Base-by-base conservation (phyloP, 78 protist species). In the Planoprotostelium fungivorum region DNA sequence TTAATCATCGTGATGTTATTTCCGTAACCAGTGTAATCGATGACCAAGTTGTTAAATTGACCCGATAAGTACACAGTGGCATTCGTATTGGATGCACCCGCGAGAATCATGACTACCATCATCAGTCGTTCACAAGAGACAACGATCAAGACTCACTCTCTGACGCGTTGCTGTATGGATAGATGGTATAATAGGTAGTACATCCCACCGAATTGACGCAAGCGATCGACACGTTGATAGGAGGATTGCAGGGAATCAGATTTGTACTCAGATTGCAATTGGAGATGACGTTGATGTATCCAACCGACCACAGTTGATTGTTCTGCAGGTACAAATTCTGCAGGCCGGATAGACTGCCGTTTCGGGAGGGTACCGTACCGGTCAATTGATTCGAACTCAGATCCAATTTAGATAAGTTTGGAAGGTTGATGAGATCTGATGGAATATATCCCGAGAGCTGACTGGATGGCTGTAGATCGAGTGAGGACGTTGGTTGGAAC, bases 331-430 rank as follows among this genome's bases (percentile, higher is more conserved):
- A 89, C 31, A 92, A 86, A 35, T 91, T 92, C 28, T 90, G 87
- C 31, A 92, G 34, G 36, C 90, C 34, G 0, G 91, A 86, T 25
- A 92, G 36, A 36, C 88, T 37, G 37, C 39, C 87, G 34, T 89
- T 89, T 86, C 89, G 90, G n/a, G 88, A 87, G 39, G 94, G 94
- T 0, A 92, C 38, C 10, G 84, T 83, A 5, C 73, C 73, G 51
- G 91, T 89, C 86, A 92, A 84, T 83, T 92, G 91, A 63, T 92
- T 92, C 37, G 89, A 90, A 37, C 89, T 92, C 23, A 92, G 31
- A 73, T 91, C 88, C 25, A 92, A n/a, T 85, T 91, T 87, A 37
- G 84, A 87, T 28, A 92, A 86, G 51, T 92, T 91, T 23, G 87
- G 90, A n/a, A 92, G 39, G 1, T 63, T 35, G 28, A 91, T 91